phyloP scores from a whole-genome alignment of 2,329 filamentous ascomycete genomes.

The Alternaria longipes region DNA sequence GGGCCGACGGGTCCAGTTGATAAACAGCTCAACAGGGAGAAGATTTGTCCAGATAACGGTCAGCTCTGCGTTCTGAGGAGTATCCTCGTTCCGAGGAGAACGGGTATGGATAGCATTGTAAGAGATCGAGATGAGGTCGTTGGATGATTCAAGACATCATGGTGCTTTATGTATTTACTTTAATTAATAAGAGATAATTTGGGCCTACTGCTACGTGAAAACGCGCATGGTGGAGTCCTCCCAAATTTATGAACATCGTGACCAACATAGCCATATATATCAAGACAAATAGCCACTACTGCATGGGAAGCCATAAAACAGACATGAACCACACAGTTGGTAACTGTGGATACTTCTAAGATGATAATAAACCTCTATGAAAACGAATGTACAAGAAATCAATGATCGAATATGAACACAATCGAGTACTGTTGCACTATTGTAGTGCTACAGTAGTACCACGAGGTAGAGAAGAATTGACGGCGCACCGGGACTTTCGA shows the following conservation, averaged over 20 bases:
- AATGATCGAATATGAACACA: background rate
- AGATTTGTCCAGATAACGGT: conserved; percentile 65
- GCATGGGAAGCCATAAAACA: background rate
- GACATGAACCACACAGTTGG: background rate
- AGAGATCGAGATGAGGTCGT: conserved; percentile 21
- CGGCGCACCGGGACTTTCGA: background rate
- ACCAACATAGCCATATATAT: background rate
- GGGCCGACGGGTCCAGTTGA: conserved; percentile 70
- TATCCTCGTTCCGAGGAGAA: conserved; percentile 47
- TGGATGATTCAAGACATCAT: background rate
- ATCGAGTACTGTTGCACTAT: conserved; percentile 1
- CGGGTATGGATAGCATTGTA: conserved; percentile 11
- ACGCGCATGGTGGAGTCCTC: too few species aligned
- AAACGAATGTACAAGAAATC: background rate
- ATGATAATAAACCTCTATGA: background rate
- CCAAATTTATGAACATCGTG: background rate
- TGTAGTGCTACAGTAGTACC: conserved; percentile 6
- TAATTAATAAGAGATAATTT: background rate
- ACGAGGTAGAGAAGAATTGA: conserved; percentile 12
- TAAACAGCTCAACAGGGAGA: conserved; percentile 65
- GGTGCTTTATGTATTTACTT: background rate
- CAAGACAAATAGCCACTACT: background rate
- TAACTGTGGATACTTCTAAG: background rate
- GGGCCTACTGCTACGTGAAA: too few species aligned
- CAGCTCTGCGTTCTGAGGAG: conserved; percentile 57